A percentile compares a stretch with the other conserved stretches of the same genome.
phyloP scores from a whole-genome alignment of 306 rosid genomes.

The Fragaria ananassa region DNA sequence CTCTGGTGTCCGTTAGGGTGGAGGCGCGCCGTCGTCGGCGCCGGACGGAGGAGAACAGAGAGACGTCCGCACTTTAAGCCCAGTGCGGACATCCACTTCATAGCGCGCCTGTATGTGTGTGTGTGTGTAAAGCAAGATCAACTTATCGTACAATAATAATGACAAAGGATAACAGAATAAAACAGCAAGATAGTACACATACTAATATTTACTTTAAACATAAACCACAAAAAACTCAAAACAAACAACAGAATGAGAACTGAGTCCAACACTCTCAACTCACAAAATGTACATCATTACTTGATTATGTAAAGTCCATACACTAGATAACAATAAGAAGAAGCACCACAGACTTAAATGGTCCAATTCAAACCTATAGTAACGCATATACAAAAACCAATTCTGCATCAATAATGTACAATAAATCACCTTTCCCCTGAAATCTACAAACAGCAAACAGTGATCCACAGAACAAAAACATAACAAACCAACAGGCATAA shows the following conservation, averaged over 20 bases:
- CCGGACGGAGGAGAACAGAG: no score
- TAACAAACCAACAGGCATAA: not conserved
- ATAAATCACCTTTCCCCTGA: not conserved
- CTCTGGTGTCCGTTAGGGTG: no score
- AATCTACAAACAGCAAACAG: not conserved
- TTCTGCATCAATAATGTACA: not conserved
- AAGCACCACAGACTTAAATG: constrained; percentile 1
- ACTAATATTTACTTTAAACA: not conserved
- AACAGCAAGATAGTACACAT: not conserved
- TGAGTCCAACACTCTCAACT: not conserved
- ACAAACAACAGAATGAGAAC: not conserved
- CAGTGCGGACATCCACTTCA: no score
- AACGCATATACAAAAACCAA: not conserved
- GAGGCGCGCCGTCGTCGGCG: no score
- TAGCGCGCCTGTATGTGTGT: no score
- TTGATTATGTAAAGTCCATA: not conserved
- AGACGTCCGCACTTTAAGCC: no score
- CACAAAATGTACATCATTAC: not conserved
- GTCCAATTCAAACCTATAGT: constrained; percentile 4
- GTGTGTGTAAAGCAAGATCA: no score
- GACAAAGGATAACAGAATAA: not conserved
- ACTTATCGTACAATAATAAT: not conserved
- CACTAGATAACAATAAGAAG: not conserved
- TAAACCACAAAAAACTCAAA: not conserved
- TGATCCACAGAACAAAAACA: not conserved